Conservation (phyloP, 306 rosid species). For the Vigna radiata region DNA sequence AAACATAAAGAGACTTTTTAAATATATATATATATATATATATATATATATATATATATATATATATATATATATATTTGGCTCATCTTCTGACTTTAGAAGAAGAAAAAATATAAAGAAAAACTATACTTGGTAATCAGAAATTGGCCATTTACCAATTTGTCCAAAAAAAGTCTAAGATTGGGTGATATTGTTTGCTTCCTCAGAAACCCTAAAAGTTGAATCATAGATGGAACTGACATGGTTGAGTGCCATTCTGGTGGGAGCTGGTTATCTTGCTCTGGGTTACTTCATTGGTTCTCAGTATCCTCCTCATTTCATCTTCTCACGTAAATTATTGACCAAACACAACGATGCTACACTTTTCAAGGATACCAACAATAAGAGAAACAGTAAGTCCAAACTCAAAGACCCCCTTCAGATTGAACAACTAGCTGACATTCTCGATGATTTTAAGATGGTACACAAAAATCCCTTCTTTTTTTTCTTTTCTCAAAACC, state of each 20-base stretch:
- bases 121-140: no score
- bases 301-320: slow-evolving; percentile 60
- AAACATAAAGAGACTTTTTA: no score
- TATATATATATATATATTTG: no score
- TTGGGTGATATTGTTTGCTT: not conserved
- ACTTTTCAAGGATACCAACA: slow-evolving; percentile 11
- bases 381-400: slow-evolving; percentile 51
- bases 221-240: slow-evolving; percentile 65
- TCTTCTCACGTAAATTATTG: slow-evolving; percentile 45
- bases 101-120: no score
- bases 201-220: slow-evolving; percentile 34
- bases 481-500: not conserved
- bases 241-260: slow-evolving; percentile 80
- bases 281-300: slow-evolving; percentile 81
- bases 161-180: not conserved
- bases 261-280: slow-evolving; percentile 92
- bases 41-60: no score
- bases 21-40: no score
- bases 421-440: slow-evolving; percentile 77
- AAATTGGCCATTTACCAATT: no score
- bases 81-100: no score
- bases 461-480: slow-evolving; percentile 40
- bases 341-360: slow-evolving; percentile 44
- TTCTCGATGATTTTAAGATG: slow-evolving; percentile 89
- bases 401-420: slow-evolving; percentile 70